These are phyloP conservation scores for Amaranthus cruentus DNA, from an alignment of 148 eudicot species.

Conservation along the genomic window DNA sequence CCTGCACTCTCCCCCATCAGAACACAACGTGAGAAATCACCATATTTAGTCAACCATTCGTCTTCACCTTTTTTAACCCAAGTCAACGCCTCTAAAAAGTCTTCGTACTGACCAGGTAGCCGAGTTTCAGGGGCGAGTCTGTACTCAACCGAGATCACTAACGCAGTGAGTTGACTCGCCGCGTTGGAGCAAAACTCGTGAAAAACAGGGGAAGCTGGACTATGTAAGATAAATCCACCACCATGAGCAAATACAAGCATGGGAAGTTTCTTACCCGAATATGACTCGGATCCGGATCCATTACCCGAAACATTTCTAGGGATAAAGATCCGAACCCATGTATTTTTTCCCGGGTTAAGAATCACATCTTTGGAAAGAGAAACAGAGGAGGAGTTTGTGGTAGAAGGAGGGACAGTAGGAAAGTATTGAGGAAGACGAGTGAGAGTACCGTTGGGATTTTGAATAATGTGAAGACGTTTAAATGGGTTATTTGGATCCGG, in stretches of 20 bases:
- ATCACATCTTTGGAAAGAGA: constrained; percentile 28
- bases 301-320: not conserved
- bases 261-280: constrained; percentile 16
- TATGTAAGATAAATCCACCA: constrained; percentile 30
- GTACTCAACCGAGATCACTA: constrained; percentile 37
- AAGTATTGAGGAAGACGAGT: constrained; percentile 11
- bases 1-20: constrained; percentile 46
- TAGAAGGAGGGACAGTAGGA: constrained; percentile 19
- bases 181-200: constrained; percentile 29
- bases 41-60: constrained; percentile 31
- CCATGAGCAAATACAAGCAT: constrained; percentile 26
- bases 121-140: constrained; percentile 44
- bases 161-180: constrained; percentile 15
- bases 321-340: constrained; percentile 34
- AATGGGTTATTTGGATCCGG: not conserved
- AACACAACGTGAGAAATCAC: constrained; percentile 25
- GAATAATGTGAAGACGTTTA: constrained; percentile 11
- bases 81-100: constrained; percentile 29
- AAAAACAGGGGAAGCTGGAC: constrained; percentile 9
- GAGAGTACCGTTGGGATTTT: constrained; percentile 24
- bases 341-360: constrained; percentile 14
- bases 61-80: constrained; percentile 31
- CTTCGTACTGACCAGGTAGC: constrained; percentile 46
- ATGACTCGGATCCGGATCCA: not conserved
- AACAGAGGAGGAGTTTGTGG: not conserved